phyloP scores from a whole-genome alignment of 306 rosid species.

The cucumber (Cucumis sativus) region Cucumber_9930_V3 NC_026657.2:18598001-18598500 shows the following conservation, averaged over 20 bases:
- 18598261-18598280: not conserved
- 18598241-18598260: not conserved
- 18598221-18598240: not conserved
- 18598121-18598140: slow-evolving; percentile 30
- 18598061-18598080: slow-evolving; percentile 22
- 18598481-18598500: not conserved
- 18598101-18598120: slow-evolving; percentile 18
- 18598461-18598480: not conserved
- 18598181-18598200: not conserved
- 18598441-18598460: not conserved
- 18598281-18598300: not conserved
- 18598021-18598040: slow-evolving; percentile 11
- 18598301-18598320: not conserved
- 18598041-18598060: slow-evolving; percentile 27
- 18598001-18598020: slow-evolving; percentile 37
- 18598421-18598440: not conserved
- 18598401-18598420: not conserved
- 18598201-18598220: not conserved
- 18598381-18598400: not conserved
- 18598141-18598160: not conserved
- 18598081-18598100: slow-evolving; percentile 23
- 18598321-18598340: not conserved
- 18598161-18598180: not conserved
- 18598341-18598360: not conserved
- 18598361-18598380: not conserved